phyloP scores from a whole-genome alignment of 495 filamentous ascomycete species.

The Elaphomyces granulatus region DNA sequence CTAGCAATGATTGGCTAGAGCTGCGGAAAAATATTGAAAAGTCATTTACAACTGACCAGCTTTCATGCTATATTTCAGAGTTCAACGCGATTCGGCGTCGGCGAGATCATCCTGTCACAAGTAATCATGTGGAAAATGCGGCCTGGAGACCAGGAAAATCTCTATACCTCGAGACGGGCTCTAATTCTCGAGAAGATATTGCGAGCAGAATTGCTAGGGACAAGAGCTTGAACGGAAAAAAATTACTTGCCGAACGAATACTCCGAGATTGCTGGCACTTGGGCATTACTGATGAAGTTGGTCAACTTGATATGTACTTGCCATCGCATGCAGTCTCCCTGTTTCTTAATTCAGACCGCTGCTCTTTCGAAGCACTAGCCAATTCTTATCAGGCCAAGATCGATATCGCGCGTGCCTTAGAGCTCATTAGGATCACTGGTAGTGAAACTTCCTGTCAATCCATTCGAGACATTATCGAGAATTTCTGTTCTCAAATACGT shows the following conservation, averaged over 20 bases:
- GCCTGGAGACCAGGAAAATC: slow-evolving; percentile 22
- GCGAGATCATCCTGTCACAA: neutral
- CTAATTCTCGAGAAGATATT: slow-evolving; percentile 1
- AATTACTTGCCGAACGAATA: slow-evolving; percentile 23
- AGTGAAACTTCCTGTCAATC: slow-evolving; percentile 22
- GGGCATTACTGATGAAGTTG: slow-evolving; percentile 21
- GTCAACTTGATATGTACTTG: slow-evolving; percentile 28
- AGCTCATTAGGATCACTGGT: slow-evolving; percentile 30
- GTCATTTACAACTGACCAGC: slow-evolving; percentile 24
- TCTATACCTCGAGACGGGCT: slow-evolving; percentile 10
- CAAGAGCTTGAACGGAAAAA: slow-evolving; percentile 17
- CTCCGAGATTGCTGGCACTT: slow-evolving; percentile 33
- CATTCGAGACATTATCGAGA: slow-evolving; percentile 27
- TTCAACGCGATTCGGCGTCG: neutral
- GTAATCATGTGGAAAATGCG: neutral
- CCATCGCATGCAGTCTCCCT: slow-evolving; percentile 13
- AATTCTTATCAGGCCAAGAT: slow-evolving; percentile 27
- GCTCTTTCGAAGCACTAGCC: slow-evolving; percentile 32
- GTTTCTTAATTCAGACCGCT: slow-evolving; percentile 19
- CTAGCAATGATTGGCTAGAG: slow-evolving; percentile 14
- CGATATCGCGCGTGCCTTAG: slow-evolving; percentile 22
- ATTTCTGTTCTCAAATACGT: slow-evolving; percentile 22
- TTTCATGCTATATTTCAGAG: slow-evolving; percentile 17
- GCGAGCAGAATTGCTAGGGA: slow-evolving; percentile 7
- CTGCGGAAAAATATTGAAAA: slow-evolving; percentile 14